Base-by-base conservation (phyloP, 495 filamentous ascomycete species). In the Penicillium riverlandense region DNA sequence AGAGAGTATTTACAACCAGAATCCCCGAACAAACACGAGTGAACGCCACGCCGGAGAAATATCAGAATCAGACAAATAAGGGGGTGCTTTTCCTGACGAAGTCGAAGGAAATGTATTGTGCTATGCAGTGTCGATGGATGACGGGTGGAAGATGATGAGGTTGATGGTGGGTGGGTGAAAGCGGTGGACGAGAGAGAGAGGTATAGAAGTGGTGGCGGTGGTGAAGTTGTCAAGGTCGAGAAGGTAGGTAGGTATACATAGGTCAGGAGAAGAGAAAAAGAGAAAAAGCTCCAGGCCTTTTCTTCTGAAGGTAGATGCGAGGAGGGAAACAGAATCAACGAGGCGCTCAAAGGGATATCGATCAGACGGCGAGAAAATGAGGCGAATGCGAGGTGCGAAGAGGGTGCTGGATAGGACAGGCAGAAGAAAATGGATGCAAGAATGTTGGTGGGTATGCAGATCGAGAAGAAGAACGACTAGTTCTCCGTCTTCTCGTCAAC, bases 281-380 rank as follows among this genome's bases (percentile, higher is more conserved):
- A 35, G 27, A 31, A 45, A 48, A 57, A 53, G 57, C 57, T 47
- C 54, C 54, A 58, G 57, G 57, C 57, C 37, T 55, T 58, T 46
- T 11, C 9, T 40, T 51, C 55, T 46, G 32, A 7, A 34, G 32
- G 32, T 11, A 34, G 22, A 28, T 8, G 38, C 32, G 12, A 36
- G 45, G 44, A 31, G 30, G 40, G 45, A 35, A 48, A 41, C 46
- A 37, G 12, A 47, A 55, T 48, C 51, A 58, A 34, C 3, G 9
- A 34, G 32, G 32, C 54, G 54, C 57, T 61, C 48, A 60, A 35
- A 49, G 51, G 57, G 54, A 60, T 60, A 60, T 59, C 54, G 49
- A 54, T 29, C 35, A 37, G 44, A 16, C 4, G 29, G 46, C 27
- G 36, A 45, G 40, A 29, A 29, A 42, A 39, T 30, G 13, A 45